Base-by-base conservation (phyloP, 2,329 filamentous ascomycete species). In the Ciborinia camelliae region DNA sequence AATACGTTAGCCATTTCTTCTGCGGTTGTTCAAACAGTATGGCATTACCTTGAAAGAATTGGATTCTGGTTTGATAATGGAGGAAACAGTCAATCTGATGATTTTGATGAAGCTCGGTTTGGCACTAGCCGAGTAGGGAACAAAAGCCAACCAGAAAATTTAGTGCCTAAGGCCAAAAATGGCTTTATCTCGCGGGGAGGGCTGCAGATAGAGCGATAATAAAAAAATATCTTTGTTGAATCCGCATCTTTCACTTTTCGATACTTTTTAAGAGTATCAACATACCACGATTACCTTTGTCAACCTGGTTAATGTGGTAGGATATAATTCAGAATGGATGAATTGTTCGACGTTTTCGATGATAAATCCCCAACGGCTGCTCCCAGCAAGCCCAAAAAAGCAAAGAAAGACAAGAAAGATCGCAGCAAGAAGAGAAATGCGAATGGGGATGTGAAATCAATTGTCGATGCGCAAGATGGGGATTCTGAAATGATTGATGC, bases 361-460 rank as follows among this genome's bases (percentile, higher is more conserved):
- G 87, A 90, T 73, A 81, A 83, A 74, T 81, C 86, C 57, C 76
- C 81, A 75, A 81, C 82, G 69, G 61, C 69, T 72, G 76, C 70
- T 68, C 71, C 71, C 66, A 70, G 54, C 54, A 77, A 76, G 67
- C 70, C 67, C 15, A 72, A 68, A 66, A 71, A 74, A 70, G 67
- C 68, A 75, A 57, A 81, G 78, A 72, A 74, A 75, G 69, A 80
- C 26, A 84, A 82, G 68, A 82, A 80, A 70, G 85, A 88, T 69
- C 86, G 84, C 77, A 90, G 81, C 79, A 95, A 92, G 80, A 97
- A 97, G 83, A 86, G 92, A 77, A 91, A 92, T 77, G 88, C 89
- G 47, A 93, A 92, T 76, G 91, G 92, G 67, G 85, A 86, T 66
- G 86, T 92, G 69, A 94, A 93, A 74, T 72, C 76, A 35, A 79